phyloP scores from a whole-genome alignment of 495 filamentous ascomycete genomes.

The Penicillium argentinense region DNA sequence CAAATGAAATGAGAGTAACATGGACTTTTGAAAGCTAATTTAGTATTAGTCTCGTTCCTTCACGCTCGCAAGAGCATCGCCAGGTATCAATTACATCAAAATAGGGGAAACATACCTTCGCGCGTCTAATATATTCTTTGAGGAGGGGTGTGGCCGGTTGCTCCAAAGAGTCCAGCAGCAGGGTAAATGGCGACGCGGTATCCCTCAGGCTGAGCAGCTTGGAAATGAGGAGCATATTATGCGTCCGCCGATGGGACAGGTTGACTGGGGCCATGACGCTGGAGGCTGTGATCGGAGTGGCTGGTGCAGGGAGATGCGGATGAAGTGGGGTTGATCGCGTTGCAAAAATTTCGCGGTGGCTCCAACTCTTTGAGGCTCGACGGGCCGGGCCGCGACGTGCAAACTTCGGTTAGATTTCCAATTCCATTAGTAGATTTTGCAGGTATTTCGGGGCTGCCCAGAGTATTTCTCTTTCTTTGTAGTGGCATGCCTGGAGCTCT shows the following conservation, averaged over 20 bases:
- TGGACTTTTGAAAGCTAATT: slow-evolving; percentile 54
- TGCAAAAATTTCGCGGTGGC: slow-evolving; percentile 27
- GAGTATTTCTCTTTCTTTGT: neutral
- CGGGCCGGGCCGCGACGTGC: slow-evolving; percentile 29
- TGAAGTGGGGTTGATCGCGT: slow-evolving; percentile 27
- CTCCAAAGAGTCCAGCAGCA: slow-evolving; percentile 82
- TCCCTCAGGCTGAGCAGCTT: slow-evolving; percentile 78
- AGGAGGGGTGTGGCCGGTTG: slow-evolving; percentile 73
- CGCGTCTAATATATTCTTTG: slow-evolving; percentile 70
- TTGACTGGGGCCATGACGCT: slow-evolving; percentile 37
- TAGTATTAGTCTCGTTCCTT: slow-evolving; percentile 4
- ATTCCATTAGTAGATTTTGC: too few species aligned
- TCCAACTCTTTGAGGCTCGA: slow-evolving; percentile 35
- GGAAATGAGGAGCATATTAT: slow-evolving; percentile 83
- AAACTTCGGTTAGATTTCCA: too few species aligned
- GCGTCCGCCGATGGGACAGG: slow-evolving; percentile 71
- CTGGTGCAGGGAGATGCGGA: slow-evolving; percentile 8
- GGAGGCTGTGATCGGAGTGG: neutral
- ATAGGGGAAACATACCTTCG: slow-evolving; percentile 68
- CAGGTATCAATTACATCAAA: too few species aligned
- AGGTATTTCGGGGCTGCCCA: too few species aligned
- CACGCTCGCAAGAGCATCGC: too few species aligned
- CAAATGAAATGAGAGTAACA: slow-evolving; percentile 76
- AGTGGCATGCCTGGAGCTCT: too few species aligned
- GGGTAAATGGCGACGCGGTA: slow-evolving; percentile 78